phyloP scores from a whole-genome alignment of 176 grass and related monocot genomes.

The Miscanthus lutarioriparius region DNA sequence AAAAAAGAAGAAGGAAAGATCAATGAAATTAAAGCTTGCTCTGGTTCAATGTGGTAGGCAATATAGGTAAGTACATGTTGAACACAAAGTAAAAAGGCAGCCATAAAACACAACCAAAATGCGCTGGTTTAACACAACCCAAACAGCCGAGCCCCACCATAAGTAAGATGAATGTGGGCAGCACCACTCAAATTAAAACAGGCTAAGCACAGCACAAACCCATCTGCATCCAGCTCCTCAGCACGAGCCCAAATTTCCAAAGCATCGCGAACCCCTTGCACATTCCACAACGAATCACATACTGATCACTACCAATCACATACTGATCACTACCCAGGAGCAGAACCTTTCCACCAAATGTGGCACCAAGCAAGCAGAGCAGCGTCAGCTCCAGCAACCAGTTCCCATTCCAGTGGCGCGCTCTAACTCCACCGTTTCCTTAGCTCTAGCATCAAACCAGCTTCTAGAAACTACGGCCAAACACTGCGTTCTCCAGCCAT shows the following conservation, averaged over 20 bases:
- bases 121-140: neutral
- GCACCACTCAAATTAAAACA: neutral
- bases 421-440: neutral
- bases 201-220: neutral
- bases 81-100: neutral
- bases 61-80: neutral
- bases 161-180: neutral
- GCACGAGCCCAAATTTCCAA: neutral
- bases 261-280: neutral
- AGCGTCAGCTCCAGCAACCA: neutral
- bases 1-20: neutral
- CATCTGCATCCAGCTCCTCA: neutral
- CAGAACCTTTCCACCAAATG: neutral
- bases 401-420: neutral
- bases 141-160: neutral
- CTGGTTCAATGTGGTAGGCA: neutral
- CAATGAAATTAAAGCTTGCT: neutral
- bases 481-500: neutral
- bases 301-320: too few species aligned
- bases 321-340: neutral
- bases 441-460: neutral
- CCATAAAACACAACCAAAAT: neutral
- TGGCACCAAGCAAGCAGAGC: neutral
- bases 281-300: neutral
- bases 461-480: constrained; percentile 15